Evolutionary conservation across 257 asterid genomes (phyloP).

Genomic region (Dorcoceras hygrometricum): DNA sequence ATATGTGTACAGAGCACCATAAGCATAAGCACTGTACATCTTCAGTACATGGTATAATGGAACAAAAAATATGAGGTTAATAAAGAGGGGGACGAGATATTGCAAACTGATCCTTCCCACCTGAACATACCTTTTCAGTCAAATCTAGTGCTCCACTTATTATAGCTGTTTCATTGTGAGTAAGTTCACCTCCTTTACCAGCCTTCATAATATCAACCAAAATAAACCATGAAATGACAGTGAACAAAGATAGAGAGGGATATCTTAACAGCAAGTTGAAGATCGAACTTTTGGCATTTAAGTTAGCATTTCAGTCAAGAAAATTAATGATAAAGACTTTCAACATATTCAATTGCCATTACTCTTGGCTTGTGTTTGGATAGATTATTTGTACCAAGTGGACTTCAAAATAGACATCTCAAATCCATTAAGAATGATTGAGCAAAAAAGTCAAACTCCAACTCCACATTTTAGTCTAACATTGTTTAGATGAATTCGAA

Average conservation of each 20-base stretch:
- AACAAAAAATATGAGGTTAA: not conserved
- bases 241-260: not conserved
- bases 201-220: conserved; percentile 48
- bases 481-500: not conserved
- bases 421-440: not conserved
- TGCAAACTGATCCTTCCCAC: conserved; percentile 2
- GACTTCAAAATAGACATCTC: not conserved
- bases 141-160: conserved; percentile 96
- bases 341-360: not conserved
- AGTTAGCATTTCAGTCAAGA: not conserved
- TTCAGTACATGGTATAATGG: not conserved
- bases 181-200: conserved; percentile 97
- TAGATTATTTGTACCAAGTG: not conserved
- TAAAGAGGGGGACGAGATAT: not conserved
- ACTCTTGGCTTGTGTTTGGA: not conserved
- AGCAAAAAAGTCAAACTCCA: not conserved
- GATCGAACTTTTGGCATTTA: not conserved
- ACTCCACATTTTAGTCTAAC: not conserved
- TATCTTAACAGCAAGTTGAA: not conserved
- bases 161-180: conserved; percentile 90
- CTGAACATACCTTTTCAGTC: conserved; percentile 71
- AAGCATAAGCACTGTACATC: not conserved
- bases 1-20: not conserved
- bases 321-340: not conserved
- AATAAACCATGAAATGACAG: conserved; percentile 2